These are phyloP conservation scores for Vitis amurensis DNA, from an alignment of 164 flowering plant genomes.

Conservation along the genomic window DNA sequence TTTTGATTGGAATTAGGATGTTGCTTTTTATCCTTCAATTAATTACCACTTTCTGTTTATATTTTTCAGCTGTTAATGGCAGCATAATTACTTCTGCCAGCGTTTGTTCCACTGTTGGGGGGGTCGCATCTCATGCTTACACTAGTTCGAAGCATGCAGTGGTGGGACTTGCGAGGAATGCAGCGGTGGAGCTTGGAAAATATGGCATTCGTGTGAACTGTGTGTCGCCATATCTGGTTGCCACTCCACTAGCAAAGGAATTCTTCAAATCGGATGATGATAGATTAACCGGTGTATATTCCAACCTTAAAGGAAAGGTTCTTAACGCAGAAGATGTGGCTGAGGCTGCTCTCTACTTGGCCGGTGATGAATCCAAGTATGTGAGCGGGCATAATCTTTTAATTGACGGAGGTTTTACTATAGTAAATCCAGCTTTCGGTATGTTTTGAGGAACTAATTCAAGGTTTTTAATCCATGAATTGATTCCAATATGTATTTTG, in stretches of 20 bases:
- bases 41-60: too few relatives aligned
- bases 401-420: slow-evolving; percentile 22
- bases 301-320: slow-evolving; percentile 20
- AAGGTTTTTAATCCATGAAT: not conserved
- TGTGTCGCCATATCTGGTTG: slow-evolving; percentile 32
- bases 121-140: slow-evolving; percentile 39
- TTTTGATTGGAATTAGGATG: too few relatives aligned
- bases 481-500: slow-evolving; percentile 3
- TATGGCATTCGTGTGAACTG: slow-evolving; percentile 49
- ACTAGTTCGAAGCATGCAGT: slow-evolving; percentile 41
- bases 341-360: slow-evolving; percentile 31
- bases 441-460: slow-evolving; percentile 5
- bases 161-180: slow-evolving; percentile 35
- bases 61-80: slow-evolving; percentile 18
- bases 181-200: slow-evolving; percentile 43
- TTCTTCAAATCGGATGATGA: slow-evolving; percentile 16
- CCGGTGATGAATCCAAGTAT: slow-evolving; percentile 28
- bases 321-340: slow-evolving; percentile 37
- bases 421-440: slow-evolving; percentile 20
- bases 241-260: slow-evolving; percentile 22
- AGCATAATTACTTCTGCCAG: slow-evolving; percentile 39
- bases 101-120: slow-evolving; percentile 23
- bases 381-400: slow-evolving; percentile 1
- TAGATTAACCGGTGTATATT: not conserved
- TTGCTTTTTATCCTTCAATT: too few relatives aligned